phyloP scores from a whole-genome alignment of 108 stramenopile genomes.

The Nitzschia sp. region DNA sequence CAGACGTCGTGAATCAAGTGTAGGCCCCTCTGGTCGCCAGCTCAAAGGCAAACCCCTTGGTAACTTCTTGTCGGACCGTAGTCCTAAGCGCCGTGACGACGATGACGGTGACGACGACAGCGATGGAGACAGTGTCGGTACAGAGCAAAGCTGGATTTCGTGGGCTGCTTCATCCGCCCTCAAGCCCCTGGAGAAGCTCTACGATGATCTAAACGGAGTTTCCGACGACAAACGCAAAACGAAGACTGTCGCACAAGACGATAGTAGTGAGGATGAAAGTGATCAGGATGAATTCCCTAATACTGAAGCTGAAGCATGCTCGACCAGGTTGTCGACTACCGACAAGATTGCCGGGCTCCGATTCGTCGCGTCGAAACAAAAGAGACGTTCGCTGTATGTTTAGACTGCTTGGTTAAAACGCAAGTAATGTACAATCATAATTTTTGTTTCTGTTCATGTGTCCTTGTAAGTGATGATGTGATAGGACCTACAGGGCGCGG shows the following conservation, averaged over 20 bases:
- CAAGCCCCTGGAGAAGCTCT: conserved; percentile 15
- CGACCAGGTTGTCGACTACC: conserved; percentile 8
- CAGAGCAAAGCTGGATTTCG: conserved; percentile 15
- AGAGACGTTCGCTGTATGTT: neutral
- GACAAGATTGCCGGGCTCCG: conserved; percentile 20
- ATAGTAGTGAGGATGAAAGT: neutral
- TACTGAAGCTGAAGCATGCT: neutral
- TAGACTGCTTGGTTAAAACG: neutral
- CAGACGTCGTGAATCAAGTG: too few relatives aligned
- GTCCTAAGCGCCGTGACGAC: neutral
- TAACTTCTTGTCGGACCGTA: neutral
- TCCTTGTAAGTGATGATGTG: too few relatives aligned
- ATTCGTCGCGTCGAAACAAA: conserved; percentile 9
- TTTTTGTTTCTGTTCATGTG: neutral
- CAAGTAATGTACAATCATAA: neutral
- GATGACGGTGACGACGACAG: conserved; percentile 4
- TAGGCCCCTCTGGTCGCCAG: neutral
- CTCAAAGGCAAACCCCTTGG: neutral
- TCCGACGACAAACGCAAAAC: neutral
- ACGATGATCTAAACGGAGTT: conserved; percentile 9
- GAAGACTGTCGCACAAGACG: neutral
- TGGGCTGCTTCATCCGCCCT: conserved; percentile 10
- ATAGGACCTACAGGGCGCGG: neutral
- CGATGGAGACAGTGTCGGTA: conserved; percentile 5
- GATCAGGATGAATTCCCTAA: conserved; percentile 3